Base-by-base conservation (phyloP, 208 protist genomes). In the Zelonia costaricensis region DNA sequence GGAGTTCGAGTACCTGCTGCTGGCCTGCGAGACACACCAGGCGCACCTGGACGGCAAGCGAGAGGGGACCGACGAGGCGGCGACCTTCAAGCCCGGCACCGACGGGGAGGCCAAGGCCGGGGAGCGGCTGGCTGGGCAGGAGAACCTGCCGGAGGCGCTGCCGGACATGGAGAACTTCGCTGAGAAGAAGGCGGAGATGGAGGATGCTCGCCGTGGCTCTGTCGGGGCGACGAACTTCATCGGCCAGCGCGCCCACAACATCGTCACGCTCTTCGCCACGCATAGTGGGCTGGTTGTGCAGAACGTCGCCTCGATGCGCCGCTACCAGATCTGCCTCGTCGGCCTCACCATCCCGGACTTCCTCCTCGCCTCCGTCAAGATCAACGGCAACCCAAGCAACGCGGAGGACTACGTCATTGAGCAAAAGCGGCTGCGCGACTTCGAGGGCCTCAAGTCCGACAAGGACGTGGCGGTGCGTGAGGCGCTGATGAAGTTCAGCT, bases 401-500 rank as follows among this genome's bases (percentile, higher is more conserved):
- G 69, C 90, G 8, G 86, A 91, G 55, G 83, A 94, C 54, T 94
- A 93, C 71, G 89, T 95, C 45, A 93, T 95, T 74, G 82, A 92
- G 65, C 86, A 91, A 58, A 87, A 93, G 64, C 86, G 87, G 30
- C 74, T 98, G 69, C 88, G 89, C 38, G 95, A 98, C 61, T 98
- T 98, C 82, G 93, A 96, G 57, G 95, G 91, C 3, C 73, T 98
- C 13, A 88, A 94, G 60, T 84, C 82, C 23, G 86, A 94, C 40
- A 91, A 94, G 47, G 91, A 97, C 62, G 82, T 77, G 0, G 79
- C 68, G 4, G 92, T 97, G 20, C 83, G 91, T 12, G 86, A 97
- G 62, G 97, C 97, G 51, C 80, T 99, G 30, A 88, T 98, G 77
- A 88, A 97, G 69, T 99, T 99, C 70, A 95, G 88, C 64, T 99